Base-by-base conservation (phyloP, 257 asterid species). In the Rubia yunnanensis region DNA sequence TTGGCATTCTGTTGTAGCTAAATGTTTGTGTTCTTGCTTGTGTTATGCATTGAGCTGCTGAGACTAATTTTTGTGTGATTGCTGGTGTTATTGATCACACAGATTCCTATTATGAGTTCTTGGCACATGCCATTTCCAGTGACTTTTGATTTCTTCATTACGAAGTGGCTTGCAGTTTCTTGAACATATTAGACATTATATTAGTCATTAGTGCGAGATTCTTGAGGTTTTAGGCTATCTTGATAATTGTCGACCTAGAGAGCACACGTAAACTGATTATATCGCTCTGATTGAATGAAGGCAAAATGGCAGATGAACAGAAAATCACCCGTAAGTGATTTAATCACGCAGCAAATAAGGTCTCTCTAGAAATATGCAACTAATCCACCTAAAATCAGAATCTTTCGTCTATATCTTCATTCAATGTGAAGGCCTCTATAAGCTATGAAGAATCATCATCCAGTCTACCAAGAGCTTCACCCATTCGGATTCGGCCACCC, bases 391-490 rank as follows among this genome's bases (percentile, higher is more conserved):
- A 3, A 26, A 69, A 50, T 49, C 5, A 31, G 26, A 15, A 31
- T 32, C 15, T 46, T 22, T 54, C 52, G 5, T n/a, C 65, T 35
- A 31, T 44, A 14, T 24, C 10, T 69, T 64, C 28, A 46, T 41
- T 26, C n/a, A 35, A 23, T 34, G 18, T 17, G 36, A 9, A 35
- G 50, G 22, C 14, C 60, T 30, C 5, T 18, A 10, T 55, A 39
- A 56, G 56, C 71, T 80, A 70, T 28, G 66, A 68, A 66, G 52
- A 44, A 44, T 44, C 52, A 0, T 77, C 77, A 38, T 81, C 80
- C 86, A 88, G 83, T 81, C 81, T 83, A 26, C 99, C 99, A 52
- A 92, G 81, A 34, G 92, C 87, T 80, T 89, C 95, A 68, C 99
- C 99, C 99, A 87, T 82, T 48, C 79, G 84, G 60, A 92, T 77